Percentiles rank a stretch among this genome's conserved stretches.
Conservation (phyloP, 345 rosid genomes). For the Hypericum androsaemum region DNA sequence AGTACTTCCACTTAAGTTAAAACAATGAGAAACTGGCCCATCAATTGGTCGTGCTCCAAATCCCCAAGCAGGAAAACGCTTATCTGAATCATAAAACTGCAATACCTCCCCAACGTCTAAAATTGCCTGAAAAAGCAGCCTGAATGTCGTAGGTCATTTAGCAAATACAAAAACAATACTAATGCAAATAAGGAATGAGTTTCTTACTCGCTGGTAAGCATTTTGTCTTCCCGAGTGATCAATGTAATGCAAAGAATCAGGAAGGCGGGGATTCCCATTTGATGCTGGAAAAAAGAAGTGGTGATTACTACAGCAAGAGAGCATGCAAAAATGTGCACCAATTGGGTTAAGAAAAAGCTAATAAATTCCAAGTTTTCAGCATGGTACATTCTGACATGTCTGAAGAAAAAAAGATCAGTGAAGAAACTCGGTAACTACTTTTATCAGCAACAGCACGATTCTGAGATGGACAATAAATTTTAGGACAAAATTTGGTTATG, state of each 20-base stretch:
- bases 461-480: no score
- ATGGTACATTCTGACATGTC: no score
- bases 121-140: constrained; percentile 47
- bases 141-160: background rate
- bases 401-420: no score
- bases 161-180: constrained; percentile 7
- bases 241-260: constrained; percentile 75
- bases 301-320: background rate
- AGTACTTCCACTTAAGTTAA: constrained; percentile 87
- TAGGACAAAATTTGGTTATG: no score
- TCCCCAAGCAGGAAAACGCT: constrained; percentile 90
- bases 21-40: constrained; percentile 91
- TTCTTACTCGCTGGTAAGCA: constrained; percentile 63
- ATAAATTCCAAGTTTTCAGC: background rate
- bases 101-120: constrained; percentile 80
- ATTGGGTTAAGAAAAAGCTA: background rate
- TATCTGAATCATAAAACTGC: constrained; percentile 77
- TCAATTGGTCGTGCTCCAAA: constrained; percentile 98
- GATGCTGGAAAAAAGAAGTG: constrained; percentile 48
- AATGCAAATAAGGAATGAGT: background rate
- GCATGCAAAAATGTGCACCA: background rate
- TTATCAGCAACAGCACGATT: no score
- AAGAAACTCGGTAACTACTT: no score
- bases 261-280: constrained; percentile 85
- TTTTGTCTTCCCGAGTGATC: constrained; percentile 65